Evolutionary conservation across 2,329 filamentous ascomycete genomes (phyloP), one percentile per base, ranked within the genome.

Genomic region (Orbilia oligospora): DNA sequence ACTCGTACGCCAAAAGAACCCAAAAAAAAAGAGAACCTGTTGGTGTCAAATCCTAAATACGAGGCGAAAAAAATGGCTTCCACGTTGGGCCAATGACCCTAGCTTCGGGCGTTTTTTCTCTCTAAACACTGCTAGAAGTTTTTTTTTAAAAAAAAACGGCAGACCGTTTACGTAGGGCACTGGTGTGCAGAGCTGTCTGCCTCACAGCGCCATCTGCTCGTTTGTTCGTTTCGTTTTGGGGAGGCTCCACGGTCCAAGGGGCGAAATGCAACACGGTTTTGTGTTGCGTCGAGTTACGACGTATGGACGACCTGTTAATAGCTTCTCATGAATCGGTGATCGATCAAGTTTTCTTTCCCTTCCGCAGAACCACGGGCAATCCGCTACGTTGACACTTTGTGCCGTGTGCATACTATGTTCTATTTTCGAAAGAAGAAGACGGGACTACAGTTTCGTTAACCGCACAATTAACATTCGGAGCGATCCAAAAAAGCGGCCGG

Each of bases 201-300:
- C 55, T 63, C 46, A 41, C 56, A 58, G 33, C 53, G 69, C 69
- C 36, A 61, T 66, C 53, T 20, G 27, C 30, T 58, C 24, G 53
- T 22, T 38, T 10, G 1, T n/a, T n/a, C n/a, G n/a, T n/a, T n/a
- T n/a, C 27, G n/a, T 9, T 33, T 72, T 51, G 18, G 56, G 58
- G 58, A 51, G 70, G 48, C 53, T 58, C 53, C 38, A 56, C 33
- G 66, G 51, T 44, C 48, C 24, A 33, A 36, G 55, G 70, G 46
- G 51, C 33, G 68, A 77, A 77, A 77, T 77, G 27, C 73, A 77
- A 77, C 73, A 77, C 46, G 14, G 9, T 68, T 77, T 71, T 77
- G 73, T 24, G 73, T 77, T 77, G 73, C 48, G 55, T 30, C 27
- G n/a, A 20, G 24, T n/a, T n/a, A n/a, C n/a, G n/a, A n/a, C n/a